phyloP scores from a whole-genome alignment of 495 filamentous ascomycete species.

The Aspergillus homomorphus region DNA sequence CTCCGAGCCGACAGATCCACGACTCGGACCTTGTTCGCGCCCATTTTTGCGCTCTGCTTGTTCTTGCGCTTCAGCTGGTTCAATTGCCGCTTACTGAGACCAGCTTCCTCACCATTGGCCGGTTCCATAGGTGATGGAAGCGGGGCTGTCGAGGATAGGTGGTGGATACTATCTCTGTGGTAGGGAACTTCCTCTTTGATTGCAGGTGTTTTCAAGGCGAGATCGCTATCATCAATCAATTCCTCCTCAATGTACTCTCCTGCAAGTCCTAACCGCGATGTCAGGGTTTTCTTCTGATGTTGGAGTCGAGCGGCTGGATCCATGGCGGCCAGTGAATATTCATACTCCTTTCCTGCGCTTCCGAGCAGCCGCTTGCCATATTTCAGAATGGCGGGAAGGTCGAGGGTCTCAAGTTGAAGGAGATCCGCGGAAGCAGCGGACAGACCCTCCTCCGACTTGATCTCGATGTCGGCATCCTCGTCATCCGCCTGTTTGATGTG shows the following conservation, averaged over 20 bases:
- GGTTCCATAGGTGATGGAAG: constrained; percentile 51
- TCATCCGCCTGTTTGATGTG: constrained; percentile 53
- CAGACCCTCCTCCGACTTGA: constrained; percentile 45
- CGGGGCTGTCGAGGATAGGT: constrained; percentile 36
- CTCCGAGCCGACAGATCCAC: constrained; percentile 76
- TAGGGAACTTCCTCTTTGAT: constrained; percentile 45
- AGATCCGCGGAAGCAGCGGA: constrained; percentile 36
- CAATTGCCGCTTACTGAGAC: constrained; percentile 83
- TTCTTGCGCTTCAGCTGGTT: constrained; percentile 92
- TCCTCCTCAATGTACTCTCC: constrained; percentile 86
- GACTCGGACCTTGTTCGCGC: constrained; percentile 84
- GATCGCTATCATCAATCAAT: constrained; percentile 61
- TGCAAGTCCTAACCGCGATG: constrained; percentile 73
- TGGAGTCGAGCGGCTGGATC: constrained; percentile 76
- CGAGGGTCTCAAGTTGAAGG: constrained; percentile 70
- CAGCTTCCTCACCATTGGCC: constrained; percentile 59
- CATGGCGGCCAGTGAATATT: constrained; percentile 74
- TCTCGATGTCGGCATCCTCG: constrained; percentile 44
- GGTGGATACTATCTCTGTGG: constrained; percentile 44
- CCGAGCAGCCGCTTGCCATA: constrained; percentile 79
- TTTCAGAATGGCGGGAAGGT: constrained; percentile 73
- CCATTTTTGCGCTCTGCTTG: constrained; percentile 77
- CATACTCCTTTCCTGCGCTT: constrained; percentile 77
- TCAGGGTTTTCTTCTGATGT: constrained; percentile 86
- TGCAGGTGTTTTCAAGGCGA: constrained; percentile 48